These are phyloP conservation scores for Ophiostoma sp. DNA, from an alignment of 2,329 filamentous ascomycete genomes.

Conservation along the genomic window DNA sequence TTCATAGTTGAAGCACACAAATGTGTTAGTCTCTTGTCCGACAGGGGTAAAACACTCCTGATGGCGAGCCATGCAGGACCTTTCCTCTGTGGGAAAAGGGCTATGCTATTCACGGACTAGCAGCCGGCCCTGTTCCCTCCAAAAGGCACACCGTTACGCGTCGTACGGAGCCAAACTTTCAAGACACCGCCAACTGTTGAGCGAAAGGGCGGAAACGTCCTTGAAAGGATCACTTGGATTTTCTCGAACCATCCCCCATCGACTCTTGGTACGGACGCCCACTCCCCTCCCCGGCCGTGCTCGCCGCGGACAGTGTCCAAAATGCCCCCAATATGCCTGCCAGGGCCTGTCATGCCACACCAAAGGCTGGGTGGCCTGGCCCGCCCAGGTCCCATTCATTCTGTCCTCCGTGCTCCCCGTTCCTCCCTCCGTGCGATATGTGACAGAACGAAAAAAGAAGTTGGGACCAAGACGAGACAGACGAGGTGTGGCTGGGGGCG, in stretches of 20 bases:
- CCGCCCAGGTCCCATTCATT: not conserved
- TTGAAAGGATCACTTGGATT: not conserved
- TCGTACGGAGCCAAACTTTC: not conserved
- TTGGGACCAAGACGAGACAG: not conserved
- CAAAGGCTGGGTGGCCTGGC: not conserved
- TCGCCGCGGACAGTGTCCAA: not conserved
- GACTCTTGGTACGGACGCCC: slow-evolving; percentile 5
- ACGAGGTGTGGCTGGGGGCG: not conserved
- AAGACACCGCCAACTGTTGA: not conserved
- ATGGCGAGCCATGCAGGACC: slow-evolving; percentile 8
- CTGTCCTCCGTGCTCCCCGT: not conserved
- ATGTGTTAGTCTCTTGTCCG: not conserved
- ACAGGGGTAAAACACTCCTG: not conserved
- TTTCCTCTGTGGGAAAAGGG: not conserved
- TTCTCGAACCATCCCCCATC: slow-evolving; percentile 20
- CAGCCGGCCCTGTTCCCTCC: not conserved
- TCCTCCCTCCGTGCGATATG: slow-evolving; percentile 16
- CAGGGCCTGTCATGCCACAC: not conserved
- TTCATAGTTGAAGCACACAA: not conserved
- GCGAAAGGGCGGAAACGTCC: not conserved
- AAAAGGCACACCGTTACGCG: not conserved
- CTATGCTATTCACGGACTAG: slow-evolving; percentile 2
- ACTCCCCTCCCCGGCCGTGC: slow-evolving; percentile 3
- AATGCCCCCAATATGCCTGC: not conserved
- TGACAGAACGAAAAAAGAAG: not conserved